Evolutionary conservation across 192 early-diverging fungal species (phyloP), one percentile per base, ranked within the genome.

Genomic region (Spinellus fusiger): DNA sequence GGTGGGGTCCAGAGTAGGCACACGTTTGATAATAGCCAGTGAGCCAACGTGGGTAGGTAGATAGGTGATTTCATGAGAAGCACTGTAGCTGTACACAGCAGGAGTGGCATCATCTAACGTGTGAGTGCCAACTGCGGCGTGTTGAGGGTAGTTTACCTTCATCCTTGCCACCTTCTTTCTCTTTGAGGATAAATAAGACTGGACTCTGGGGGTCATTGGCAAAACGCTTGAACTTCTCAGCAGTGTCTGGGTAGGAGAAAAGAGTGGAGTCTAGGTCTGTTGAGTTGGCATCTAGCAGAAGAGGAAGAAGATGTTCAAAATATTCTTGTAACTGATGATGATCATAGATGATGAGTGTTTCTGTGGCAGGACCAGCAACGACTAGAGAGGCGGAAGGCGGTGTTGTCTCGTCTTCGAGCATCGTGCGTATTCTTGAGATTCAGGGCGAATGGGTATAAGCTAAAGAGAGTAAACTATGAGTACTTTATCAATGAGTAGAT

Each of bases 161-260:
- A 40, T 74, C 75, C 18, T 57, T 71, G 8, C 65, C 61, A 33
- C 78, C 78, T 28, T 81, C 84, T 13, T 75, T 75, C 66, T 93
- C 90, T 69, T 91, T 93, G 47, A 89, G 69, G 48, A 94, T 80
- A 69, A 90, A 92, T 20, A 94, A 69, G 2, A 84, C 90, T 4
- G 85, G 85, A 0, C 81, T 65, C 35, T 80, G 79, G 1, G 83
- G 69, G 60, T 96, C 93, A 52, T 80, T 84, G 12, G 89, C 85
- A 77, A 94, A 96, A 16, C 82, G 74, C 47, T 71, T 79, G 60
- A 87, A 84, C 71, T 80, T 87, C 38, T 88, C 90, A 9, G 75
- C 62, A n/a, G 85, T 80, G 25, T 92, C 92, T 26, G 84, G 78
- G 48, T 77, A 76, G 18, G 80, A 59, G 54, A 87, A 84, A 46